phyloP scores from a whole-genome alignment of 768 basidiomycete species.

The Mycena vitilis region DNA sequence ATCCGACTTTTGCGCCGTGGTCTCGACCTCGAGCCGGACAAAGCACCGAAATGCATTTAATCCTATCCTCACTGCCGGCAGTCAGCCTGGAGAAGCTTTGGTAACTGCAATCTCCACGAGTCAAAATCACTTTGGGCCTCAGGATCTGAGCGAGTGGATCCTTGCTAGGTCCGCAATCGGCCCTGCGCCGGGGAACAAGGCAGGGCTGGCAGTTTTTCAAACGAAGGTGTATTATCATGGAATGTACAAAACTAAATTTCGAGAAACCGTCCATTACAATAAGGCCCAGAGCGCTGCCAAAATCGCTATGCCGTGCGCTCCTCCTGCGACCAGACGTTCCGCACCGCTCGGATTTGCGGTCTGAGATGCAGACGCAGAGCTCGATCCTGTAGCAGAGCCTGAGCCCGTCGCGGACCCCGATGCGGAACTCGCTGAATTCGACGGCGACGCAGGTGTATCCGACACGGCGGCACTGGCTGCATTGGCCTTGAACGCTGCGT shows the following conservation, averaged over 20 bases:
- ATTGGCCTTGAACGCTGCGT: slow-evolving; percentile 51
- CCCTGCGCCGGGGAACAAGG: too few species aligned
- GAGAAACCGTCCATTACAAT: slow-evolving; percentile 1
- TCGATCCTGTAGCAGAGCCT: not conserved
- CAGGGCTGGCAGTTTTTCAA: too few species aligned
- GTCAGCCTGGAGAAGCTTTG: too few species aligned
- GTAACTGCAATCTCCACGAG: too few species aligned
- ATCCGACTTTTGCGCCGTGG: too few species aligned
- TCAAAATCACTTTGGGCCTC: too few species aligned
- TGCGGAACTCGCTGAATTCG: slow-evolving; percentile 16
- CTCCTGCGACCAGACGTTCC: slow-evolving; percentile 2
- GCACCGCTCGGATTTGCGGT: slow-evolving; percentile 2
- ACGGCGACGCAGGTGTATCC: slow-evolving; percentile 23
- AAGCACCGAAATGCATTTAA: too few species aligned
- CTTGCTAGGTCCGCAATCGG: too few species aligned
- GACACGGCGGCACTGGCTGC: slow-evolving; percentile 45
- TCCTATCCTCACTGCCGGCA: too few species aligned
- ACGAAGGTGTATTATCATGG: slow-evolving; percentile 12
- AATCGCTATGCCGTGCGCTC: not conserved
- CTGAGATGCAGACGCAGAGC: slow-evolving; percentile 5
- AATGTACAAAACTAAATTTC: not conserved
- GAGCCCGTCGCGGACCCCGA: not conserved
- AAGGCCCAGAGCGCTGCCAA: slow-evolving; percentile 5
- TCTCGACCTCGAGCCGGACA: too few species aligned
- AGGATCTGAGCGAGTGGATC: too few species aligned